Percentiles rank a stretch among this genome's conserved stretches.
These are phyloP conservation scores for Takashimella tepidaria DNA, from an alignment of 1,284 basidiomycete genomes.

Conservation along the genomic window DNA sequence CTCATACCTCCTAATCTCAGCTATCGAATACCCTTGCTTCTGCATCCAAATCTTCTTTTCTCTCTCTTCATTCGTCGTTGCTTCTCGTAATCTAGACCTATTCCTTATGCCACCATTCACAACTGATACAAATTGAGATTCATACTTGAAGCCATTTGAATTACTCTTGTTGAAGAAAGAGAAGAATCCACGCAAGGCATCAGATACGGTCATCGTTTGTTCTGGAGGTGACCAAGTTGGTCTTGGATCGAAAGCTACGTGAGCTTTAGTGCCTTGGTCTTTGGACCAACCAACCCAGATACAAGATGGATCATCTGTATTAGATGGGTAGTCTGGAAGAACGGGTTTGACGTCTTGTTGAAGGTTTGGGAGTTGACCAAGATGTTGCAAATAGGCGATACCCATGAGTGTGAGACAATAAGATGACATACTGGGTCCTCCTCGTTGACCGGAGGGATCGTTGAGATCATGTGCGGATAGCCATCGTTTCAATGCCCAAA, in stretches of 20 bases:
- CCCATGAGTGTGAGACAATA: constrained; percentile 47
- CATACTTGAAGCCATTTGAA: constrained; percentile 18
- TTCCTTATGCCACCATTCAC: constrained; percentile 31
- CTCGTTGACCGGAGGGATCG: constrained; percentile 36
- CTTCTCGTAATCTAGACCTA: constrained; percentile 7
- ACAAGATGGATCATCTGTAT: constrained; percentile 17
- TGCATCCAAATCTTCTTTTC: not conserved
- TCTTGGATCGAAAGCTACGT: constrained; percentile 7
- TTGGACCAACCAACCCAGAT: constrained; percentile 41
- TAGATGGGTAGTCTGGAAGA: constrained; percentile 6
- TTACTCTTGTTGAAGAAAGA: constrained; percentile 19
- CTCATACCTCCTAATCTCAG: constrained; percentile 3
- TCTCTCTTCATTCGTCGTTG: not conserved
- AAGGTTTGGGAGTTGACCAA: constrained; percentile 41
- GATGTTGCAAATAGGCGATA: constrained; percentile 44
- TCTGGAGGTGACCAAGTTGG: constrained; percentile 21
- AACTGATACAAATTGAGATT: constrained; percentile 28
- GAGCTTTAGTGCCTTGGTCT: constrained; percentile 30
- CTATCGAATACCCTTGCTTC: not conserved
- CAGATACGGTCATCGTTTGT: constrained; percentile 22
- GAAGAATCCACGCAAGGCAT: constrained; percentile 41
- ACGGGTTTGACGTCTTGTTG: constrained; percentile 25
- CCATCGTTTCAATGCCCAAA: constrained; percentile 47
- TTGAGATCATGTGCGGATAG: constrained; percentile 38
- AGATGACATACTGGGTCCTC: constrained; percentile 41